These are phyloP conservation scores for Rubia balearica DNA, from an alignment of 305 asterid species.

Conservation along the genomic window DNA sequence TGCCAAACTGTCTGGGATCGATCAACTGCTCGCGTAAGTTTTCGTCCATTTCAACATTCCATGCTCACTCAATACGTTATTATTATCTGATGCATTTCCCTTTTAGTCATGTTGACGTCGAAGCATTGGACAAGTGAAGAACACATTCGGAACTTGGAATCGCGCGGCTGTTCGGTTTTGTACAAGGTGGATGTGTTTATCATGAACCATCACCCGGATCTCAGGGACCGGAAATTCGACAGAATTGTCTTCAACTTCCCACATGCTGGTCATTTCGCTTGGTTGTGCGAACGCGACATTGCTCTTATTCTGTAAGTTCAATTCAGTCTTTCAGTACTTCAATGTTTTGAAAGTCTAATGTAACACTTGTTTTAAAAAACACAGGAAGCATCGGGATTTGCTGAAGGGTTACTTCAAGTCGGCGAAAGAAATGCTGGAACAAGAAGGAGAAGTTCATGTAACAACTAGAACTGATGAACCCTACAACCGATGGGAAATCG, in stretches of 20 bases:
- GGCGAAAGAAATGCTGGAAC: conserved; percentile 9
- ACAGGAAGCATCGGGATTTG: conserved; percentile 13
- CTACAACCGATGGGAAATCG: conserved; percentile 17
- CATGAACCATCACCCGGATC: conserved; percentile 12
- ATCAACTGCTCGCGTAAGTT: too few relatives aligned
- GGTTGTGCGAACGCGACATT: not conserved
- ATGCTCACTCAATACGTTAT: too few relatives aligned
- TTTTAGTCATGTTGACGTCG: not conserved
- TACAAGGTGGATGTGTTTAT: conserved; percentile 15
- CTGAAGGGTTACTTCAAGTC: conserved; percentile 13
- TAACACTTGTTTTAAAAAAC: not conserved
- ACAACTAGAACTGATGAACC: conserved; percentile 20
- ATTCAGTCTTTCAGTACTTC: not conserved
- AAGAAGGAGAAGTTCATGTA: conserved; percentile 23
- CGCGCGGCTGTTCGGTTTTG: conserved; percentile 16
- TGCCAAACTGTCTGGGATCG: too few relatives aligned
- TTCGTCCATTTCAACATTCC: too few relatives aligned
- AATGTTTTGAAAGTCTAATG: not conserved
- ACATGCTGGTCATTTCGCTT: conserved; percentile 14
- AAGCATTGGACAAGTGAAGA: conserved; percentile 4
- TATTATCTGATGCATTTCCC: too few relatives aligned
- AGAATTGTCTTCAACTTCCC: conserved; percentile 24
- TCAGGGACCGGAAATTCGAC: conserved; percentile 15
- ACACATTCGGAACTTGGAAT: conserved; percentile 13
- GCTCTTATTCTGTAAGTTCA: conserved; percentile 8